A percentile compares a stretch with the other conserved stretches of the same genome.
phyloP scores from a whole-genome alignment of 441 rosid genomes.

The Erodium chrysanthum region DNA sequence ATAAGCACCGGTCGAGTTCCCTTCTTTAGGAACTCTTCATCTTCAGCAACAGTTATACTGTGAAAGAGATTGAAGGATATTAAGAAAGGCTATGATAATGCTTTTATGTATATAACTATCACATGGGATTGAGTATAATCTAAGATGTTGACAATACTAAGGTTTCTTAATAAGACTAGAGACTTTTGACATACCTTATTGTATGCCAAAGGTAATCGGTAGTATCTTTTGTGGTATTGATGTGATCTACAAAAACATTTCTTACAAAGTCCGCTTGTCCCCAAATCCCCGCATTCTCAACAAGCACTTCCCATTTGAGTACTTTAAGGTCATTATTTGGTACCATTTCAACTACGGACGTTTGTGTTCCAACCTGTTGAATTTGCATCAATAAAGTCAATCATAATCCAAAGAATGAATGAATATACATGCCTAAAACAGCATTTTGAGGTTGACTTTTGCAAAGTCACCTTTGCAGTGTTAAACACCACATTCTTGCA shows the following conservation, averaged over 20 bases:
- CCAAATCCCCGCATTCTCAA: slow-evolving; percentile 72
- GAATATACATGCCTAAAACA: too few species aligned
- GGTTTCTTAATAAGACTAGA: not conserved
- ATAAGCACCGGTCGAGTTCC: slow-evolving; percentile 49
- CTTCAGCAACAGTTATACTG: slow-evolving; percentile 32
- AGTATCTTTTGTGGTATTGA: slow-evolving; percentile 71
- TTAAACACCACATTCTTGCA: slow-evolving; percentile 73
- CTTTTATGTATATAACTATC: too few species aligned
- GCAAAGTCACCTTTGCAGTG: slow-evolving; percentile 68
- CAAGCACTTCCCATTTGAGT: slow-evolving; percentile 65
- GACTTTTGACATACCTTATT: slow-evolving; percentile 52
- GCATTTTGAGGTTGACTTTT: too few species aligned
- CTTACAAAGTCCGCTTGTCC: slow-evolving; percentile 55
- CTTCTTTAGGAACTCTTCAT: slow-evolving; percentile 50
- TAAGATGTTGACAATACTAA: too few species aligned
- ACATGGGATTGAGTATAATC: too few species aligned
- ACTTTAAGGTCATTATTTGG: slow-evolving; percentile 27
- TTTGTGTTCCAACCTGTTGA: slow-evolving; percentile 55
- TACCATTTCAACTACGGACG: slow-evolving; percentile 62
- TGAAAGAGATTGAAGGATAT: not conserved
- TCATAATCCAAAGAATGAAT: slow-evolving; percentile 8
- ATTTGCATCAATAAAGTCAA: slow-evolving; percentile 11
- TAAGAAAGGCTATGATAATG: not conserved
- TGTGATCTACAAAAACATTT: slow-evolving; percentile 59
- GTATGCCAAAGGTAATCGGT: slow-evolving; percentile 94